A percentile compares a stretch with the other conserved stretches of the same genome.
Evolutionary conservation across 2,329 filamentous ascomycete species (phyloP).

Genomic region (Ophiosphaerella narmari): DNA sequence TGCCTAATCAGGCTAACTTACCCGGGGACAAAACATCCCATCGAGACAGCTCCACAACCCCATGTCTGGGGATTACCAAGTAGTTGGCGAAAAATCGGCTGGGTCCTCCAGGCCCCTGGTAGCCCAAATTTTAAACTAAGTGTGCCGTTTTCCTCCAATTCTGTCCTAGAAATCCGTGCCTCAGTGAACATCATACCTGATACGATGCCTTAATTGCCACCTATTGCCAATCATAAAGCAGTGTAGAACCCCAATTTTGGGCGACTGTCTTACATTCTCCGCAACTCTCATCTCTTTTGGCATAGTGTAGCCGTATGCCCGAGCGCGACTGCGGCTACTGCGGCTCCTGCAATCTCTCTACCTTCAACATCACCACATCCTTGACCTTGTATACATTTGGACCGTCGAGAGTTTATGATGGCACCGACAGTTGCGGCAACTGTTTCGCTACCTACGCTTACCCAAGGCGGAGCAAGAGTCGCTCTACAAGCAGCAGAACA

Average conservation of each 20-base stretch:
- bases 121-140: constrained; percentile 1
- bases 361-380: not conserved
- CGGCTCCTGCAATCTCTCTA: not conserved
- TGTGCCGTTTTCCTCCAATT: constrained; percentile 6
- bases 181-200: not conserved
- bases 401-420: constrained; percentile 1
- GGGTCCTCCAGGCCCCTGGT: not conserved
- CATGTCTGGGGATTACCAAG: not conserved
- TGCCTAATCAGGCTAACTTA: constrained; percentile 5
- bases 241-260: not conserved
- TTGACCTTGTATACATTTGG: not conserved
- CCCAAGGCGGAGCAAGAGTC: constrained; percentile 25
- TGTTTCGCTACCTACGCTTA: constrained; percentile 20
- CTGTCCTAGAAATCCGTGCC: constrained; percentile 1
- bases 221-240: constrained; percentile 5
- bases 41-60: not conserved
- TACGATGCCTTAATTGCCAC: not conserved
- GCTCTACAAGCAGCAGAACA: constrained; percentile 27
- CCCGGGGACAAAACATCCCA: constrained; percentile 1
- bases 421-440: constrained; percentile 5
- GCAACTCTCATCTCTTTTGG: constrained; percentile 1
- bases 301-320: constrained; percentile 1
- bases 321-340: not conserved
- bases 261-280: not conserved
- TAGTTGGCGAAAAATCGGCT: not conserved